Evolutionary conservation across 2,329 filamentous ascomycete genomes (phyloP).

Genomic region (Nemania serpens): DNA sequence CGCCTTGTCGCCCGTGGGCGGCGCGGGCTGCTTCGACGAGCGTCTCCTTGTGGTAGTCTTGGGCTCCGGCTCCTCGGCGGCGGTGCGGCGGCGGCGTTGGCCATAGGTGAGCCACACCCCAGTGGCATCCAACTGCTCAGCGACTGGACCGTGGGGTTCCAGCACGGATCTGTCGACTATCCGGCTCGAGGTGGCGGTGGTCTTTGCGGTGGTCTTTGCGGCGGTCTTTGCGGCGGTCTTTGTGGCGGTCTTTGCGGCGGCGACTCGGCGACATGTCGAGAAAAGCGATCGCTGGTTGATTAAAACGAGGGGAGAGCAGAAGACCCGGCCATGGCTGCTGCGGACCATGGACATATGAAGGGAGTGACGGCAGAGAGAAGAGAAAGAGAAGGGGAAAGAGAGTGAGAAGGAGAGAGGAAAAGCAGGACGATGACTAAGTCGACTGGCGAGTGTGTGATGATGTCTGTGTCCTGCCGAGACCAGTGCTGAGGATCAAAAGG

Average conservation of each 20-base stretch:
- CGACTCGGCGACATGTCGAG: constrained; percentile 19
- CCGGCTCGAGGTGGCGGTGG: background rate
- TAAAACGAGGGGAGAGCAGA: constrained; percentile 23
- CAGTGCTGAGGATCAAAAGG: too few relatives aligned
- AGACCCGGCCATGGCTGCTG: constrained; percentile 32
- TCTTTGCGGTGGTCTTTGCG: background rate
- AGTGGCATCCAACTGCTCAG: constrained; percentile 32
- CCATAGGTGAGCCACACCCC: constrained; percentile 24
- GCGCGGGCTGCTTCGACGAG: background rate
- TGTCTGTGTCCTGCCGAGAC: too few relatives aligned
- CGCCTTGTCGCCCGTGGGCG: constrained; percentile 41
- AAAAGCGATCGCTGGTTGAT: constrained; percentile 10
- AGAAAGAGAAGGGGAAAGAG: too few relatives aligned
- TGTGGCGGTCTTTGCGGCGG: background rate
- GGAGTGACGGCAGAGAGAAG: background rate
- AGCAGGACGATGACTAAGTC: too few relatives aligned
- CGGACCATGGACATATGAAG: constrained; percentile 37
- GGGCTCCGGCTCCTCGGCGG: background rate
- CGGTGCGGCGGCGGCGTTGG: background rate
- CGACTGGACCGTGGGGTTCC: constrained; percentile 20
- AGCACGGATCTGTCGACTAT: constrained; percentile 12
- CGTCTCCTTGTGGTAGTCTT: background rate
- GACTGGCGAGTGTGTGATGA: too few relatives aligned
- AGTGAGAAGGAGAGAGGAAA: too few relatives aligned
- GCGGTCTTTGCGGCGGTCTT: background rate